A percentile compares a stretch with the other conserved stretches of the same genome.
Conservation (phyloP, 208 protist species). For the Giardia duodenalis region DNA sequence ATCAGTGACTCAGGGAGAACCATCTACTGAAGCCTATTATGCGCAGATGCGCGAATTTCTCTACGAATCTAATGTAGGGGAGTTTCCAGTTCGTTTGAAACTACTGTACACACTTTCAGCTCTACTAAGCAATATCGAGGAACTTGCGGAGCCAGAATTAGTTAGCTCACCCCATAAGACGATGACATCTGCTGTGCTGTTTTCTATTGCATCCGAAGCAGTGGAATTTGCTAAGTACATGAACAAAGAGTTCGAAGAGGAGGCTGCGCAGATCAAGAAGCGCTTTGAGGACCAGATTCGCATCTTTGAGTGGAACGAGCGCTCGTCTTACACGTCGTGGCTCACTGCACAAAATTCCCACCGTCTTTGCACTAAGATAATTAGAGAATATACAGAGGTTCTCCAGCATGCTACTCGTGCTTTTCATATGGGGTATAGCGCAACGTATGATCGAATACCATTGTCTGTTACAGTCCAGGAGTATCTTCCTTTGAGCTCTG, state of each 20-base stretch:
- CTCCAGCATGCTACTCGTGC: background rate
- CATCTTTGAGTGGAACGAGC: constrained; percentile 22
- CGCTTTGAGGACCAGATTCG: constrained; percentile 26
- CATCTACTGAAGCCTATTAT: background rate
- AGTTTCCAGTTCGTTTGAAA: constrained; percentile 50
- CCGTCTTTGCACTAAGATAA: background rate
- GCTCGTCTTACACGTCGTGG: background rate
- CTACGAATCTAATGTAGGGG: constrained; percentile 40
- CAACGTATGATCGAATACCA: background rate
- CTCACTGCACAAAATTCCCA: background rate
- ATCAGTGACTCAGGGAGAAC: background rate
- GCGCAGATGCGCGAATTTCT: background rate
- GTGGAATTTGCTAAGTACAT: background rate
- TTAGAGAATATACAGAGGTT: constrained; percentile 10
- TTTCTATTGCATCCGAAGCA: background rate
- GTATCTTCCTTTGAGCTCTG: background rate
- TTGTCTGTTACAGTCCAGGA: background rate
- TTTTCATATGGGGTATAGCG: background rate
- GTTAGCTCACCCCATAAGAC: too few relatives aligned
- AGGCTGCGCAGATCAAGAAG: constrained; percentile 48
- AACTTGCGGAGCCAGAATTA: background rate
- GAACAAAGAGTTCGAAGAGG: constrained; percentile 50
- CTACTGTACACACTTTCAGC: constrained; percentile 47
- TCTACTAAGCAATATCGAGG: background rate
- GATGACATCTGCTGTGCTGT: background rate